Evolutionary conservation across 495 filamentous ascomycete genomes (phyloP), one percentile per base, ranked within the genome.

Genomic region (Hypoxylon lienhwacheense): DNA sequence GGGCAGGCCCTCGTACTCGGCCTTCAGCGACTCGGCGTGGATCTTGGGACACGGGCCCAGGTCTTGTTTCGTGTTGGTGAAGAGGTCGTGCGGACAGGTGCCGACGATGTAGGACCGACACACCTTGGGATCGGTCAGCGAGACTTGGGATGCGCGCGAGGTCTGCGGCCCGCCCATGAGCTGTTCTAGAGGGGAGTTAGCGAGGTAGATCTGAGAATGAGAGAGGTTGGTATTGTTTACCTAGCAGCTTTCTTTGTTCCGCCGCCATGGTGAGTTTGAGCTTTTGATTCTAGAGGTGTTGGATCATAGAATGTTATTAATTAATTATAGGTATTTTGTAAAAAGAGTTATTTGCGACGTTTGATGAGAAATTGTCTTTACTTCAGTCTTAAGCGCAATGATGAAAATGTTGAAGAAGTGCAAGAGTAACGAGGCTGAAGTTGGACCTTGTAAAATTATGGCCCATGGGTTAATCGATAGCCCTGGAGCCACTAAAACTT

Each of bases 11-110:
- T 93, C 87, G 72, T 95, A 97, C 66, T 97, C 90, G 28, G 81
- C 75, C 68, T 95, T 96, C 46, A 96, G 80, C 19, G 84, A 81
- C 68, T 96, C 91, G 47, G 82, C 88, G 72, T 99, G 93, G 32
- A 92, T 83, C 71, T 93, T 93, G 25, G 90, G 83, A 64, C 93
- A 99, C 0, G 84, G 84, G 14, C 93, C 93, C 22, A 97, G 81
- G 69, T 99, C 93, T 81, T 96, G 90, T 73, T 96, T 97, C 31
- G 93, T 99, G 75, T 99, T 99, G 54, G 91, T 97, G 82, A 99
- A 99, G 66, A 97, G 91, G 74, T 99, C 93, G 76, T 97, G 92
- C 4, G 93, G 93, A 69, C 93, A 99, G 31, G 88, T 95, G 59
- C 93, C 93, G 54, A 83, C 90, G 42, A 99, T 81, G 73, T 91